Evolutionary conservation across 2,329 filamentous ascomycete genomes (phyloP), one percentile per base, ranked within the genome.

Genomic region (Fusarium subtropicale): DNA sequence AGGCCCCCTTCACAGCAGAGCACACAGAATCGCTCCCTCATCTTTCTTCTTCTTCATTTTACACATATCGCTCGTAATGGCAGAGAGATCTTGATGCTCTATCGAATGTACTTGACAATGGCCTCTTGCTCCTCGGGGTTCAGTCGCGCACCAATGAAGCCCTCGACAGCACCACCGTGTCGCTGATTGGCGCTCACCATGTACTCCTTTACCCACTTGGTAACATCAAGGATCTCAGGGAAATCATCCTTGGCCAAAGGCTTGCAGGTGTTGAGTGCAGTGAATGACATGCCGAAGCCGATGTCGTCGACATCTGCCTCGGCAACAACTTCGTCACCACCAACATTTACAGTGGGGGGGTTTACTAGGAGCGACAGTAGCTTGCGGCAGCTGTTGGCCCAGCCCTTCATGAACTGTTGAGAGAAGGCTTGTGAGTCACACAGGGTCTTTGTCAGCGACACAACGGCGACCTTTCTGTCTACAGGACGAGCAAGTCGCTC

Each of bases 271-370:
- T 95, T 97, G 67, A 99, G 87, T 33, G 92, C 91, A 1, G 96
- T 98, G 81, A 97, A 99, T 11, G 94, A 95, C 69, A 97, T 90
- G 28, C 96, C 96, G 76, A 99, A 99, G 30, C 93, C 91, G 71
- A 97, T 90, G 78, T 99, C 96, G 74, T 99, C 96, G 28, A 97
- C 92, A 75, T 98, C 95, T 5, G 93, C 90, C 77, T 98, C 96
- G 13, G 89, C 88, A 68, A 97, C 90, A 52, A 92, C 82, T 71
- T 97, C 93, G 68, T 93, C 90, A 60, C 91, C 90, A 2, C 90
- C 87, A 18, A 84, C 81, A 9, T 86, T 82, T 7, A 95, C 87
- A 36, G 83, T 81, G 3, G 95, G 94, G 28, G 95, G 93, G 80
- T 97, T 97, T 77, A 95, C 91, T 10, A 99, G 86, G 16, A 98